Evolutionary conservation across 345 rosid genomes (phyloP).

Genomic region (Murraya paniculata): DNA sequence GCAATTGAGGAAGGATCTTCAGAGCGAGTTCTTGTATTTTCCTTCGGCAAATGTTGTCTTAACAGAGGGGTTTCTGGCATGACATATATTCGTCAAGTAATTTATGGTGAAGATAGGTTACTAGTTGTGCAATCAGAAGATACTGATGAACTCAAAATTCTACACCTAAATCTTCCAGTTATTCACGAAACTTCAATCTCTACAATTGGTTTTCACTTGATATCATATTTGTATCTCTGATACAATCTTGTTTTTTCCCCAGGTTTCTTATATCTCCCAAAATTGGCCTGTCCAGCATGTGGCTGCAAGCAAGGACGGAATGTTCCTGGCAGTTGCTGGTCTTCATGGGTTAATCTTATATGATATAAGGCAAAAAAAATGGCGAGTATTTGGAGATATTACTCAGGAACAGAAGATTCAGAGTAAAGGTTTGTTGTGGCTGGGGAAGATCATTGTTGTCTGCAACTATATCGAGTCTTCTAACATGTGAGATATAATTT

Average conservation of each 20-base stretch:
- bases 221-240: conserved; percentile 27
- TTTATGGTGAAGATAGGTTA: conserved; percentile 92
- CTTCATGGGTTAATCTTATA: conserved; percentile 87
- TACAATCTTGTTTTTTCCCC: conserved; percentile 29
- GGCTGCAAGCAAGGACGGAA: conserved; percentile 96
- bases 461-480: conserved; percentile 85
- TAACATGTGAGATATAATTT: conserved; percentile 55
- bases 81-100: conserved; percentile 89
- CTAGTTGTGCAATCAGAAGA: conserved; percentile 98
- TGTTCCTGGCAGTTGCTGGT: conserved; percentile 95
- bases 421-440: conserved; percentile 94
- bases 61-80: conserved; percentile 92
- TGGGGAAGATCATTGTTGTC: conserved; percentile 87
- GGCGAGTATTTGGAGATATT: conserved; percentile 96
- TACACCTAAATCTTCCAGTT: conserved; percentile 96
- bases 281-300: conserved; percentile 99
- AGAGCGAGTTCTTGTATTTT: conserved; percentile 87
- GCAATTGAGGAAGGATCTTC: conserved; percentile 83
- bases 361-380: conserved; percentile 75
- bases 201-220: conserved; percentile 13
- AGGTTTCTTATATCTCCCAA: conserved; percentile 88
- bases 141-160: conserved; percentile 81
- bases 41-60: conserved; percentile 95
- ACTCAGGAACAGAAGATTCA: conserved; percentile 93
- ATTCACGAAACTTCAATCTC: conserved; percentile 24